phyloP scores from a whole-genome alignment of 1,284 basidiomycete genomes.

The Ustilago hordei region DNA sequence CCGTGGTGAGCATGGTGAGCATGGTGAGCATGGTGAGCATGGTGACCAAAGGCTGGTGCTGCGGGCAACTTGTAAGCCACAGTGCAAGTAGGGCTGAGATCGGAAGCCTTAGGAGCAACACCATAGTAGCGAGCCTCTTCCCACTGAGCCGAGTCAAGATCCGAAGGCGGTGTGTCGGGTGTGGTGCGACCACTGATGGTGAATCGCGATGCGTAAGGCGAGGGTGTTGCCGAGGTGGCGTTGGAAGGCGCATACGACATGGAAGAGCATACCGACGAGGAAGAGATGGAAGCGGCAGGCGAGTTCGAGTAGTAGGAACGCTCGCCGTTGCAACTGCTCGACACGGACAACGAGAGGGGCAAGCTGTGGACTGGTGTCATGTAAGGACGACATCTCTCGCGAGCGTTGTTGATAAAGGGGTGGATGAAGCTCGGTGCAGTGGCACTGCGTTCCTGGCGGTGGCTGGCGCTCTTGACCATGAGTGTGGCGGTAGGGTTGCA shows the following conservation, averaged over 20 bases:
- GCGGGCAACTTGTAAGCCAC: constrained; percentile 28
- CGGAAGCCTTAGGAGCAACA: constrained; percentile 15
- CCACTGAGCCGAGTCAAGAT: constrained; percentile 46
- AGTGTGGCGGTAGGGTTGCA: constrained; percentile 38
- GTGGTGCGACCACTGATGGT: constrained; percentile 60
- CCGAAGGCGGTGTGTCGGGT: constrained; percentile 63
- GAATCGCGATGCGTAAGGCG: constrained; percentile 49
- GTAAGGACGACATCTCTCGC: constrained; percentile 54
- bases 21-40: constrained; percentile 10
- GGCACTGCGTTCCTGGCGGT: constrained; percentile 42
- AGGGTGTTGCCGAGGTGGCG: constrained; percentile 47
- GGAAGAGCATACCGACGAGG: constrained; percentile 50
- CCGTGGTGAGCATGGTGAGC: constrained; percentile 15
- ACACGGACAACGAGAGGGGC: constrained; percentile 26
- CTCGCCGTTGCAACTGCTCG: constrained; percentile 12
- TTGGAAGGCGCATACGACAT: constrained; percentile 38
- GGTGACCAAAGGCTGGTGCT: constrained; percentile 7
- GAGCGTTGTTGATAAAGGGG: constrained; percentile 45
- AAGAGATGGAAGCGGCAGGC: constrained; percentile 48
- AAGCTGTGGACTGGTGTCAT: constrained; percentile 52
- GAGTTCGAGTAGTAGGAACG: constrained; percentile 41
- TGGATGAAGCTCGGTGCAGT: constrained; percentile 46
- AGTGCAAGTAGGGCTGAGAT: constrained; percentile 25
- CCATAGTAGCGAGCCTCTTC: constrained; percentile 46
- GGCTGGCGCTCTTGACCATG: constrained; percentile 48